Conservation (phyloP, 2,329 filamentous ascomycete genomes). For the Trichoderma simmonsii region DNA sequence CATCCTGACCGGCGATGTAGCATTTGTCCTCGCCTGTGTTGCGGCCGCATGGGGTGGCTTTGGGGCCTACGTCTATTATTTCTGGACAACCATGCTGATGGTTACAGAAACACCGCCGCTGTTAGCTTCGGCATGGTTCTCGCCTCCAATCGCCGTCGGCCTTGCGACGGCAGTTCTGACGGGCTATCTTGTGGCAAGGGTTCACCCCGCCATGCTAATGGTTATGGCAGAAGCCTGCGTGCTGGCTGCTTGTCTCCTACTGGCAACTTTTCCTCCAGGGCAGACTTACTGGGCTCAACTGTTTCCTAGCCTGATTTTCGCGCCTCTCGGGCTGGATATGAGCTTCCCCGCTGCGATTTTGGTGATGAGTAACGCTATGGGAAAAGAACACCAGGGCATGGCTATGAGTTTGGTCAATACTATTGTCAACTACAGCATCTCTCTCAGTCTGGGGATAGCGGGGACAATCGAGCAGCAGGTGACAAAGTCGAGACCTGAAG, state of each 20-base stretch:
- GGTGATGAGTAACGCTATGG: constrained; percentile 53
- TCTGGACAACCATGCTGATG: not conserved
- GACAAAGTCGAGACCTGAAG: not conserved
- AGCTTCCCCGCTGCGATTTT: constrained; percentile 61
- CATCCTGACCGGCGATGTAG: constrained; percentile 42
- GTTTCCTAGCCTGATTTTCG: constrained; percentile 39
- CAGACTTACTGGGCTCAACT: constrained; percentile 22
- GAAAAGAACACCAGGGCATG: constrained; percentile 45
- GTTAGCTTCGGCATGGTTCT: not conserved
- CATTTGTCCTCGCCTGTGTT: constrained; percentile 56
- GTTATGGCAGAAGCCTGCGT: not conserved
- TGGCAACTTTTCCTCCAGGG: not conserved
- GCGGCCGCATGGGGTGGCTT: constrained; percentile 38
- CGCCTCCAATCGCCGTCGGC: not conserved
- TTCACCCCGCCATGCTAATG: not conserved
- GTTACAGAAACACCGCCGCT: not conserved
- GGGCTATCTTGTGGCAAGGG: not conserved
- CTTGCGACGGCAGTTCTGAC: not conserved
- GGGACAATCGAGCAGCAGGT: constrained; percentile 53
- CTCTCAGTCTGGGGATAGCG: constrained; percentile 62
- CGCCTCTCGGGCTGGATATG: constrained; percentile 59
- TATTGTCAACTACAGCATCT: constrained; percentile 66
- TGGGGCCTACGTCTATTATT: not conserved
- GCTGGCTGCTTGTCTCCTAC: not conserved
- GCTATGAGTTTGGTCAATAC: constrained; percentile 58